A percentile compares a stretch with the other conserved stretches of the same genome.
phyloP scores from a whole-genome alignment of 192 early-diverging fungal genomes.

The Chytriomyces sp. region DNA sequence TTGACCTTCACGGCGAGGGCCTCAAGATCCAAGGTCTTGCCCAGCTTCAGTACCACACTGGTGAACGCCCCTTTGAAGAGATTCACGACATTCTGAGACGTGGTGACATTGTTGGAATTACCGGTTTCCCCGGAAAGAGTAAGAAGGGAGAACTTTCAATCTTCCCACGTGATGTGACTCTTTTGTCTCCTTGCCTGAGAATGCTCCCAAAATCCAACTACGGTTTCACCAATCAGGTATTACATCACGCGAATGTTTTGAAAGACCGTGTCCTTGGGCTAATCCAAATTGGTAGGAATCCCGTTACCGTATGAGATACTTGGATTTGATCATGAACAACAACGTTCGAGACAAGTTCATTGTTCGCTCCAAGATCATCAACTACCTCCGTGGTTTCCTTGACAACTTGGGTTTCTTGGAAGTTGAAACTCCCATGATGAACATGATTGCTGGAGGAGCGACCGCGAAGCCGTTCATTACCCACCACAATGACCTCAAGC shows the following conservation, averaged over 20 bases:
- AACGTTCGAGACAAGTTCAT: slow-evolving; percentile 93
- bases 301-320: slow-evolving; percentile 96
- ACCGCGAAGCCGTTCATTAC: slow-evolving; percentile 99
- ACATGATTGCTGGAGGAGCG: slow-evolving; percentile 91
- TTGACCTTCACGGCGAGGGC: slow-evolving; percentile 92
- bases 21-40: slow-evolving; percentile 96
- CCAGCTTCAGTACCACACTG: slow-evolving; percentile 63
- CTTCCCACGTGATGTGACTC: slow-evolving; percentile 82
- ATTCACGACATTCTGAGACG: slow-evolving; percentile 83
- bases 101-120: slow-evolving; percentile 96
- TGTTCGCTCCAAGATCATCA: slow-evolving; percentile 89
- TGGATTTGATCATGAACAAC: slow-evolving; percentile 99
- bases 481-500: slow-evolving; percentile 99
- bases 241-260: too few species aligned
- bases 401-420: slow-evolving; percentile 96
- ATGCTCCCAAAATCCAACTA: slow-evolving; percentile 95
- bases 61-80: slow-evolving; percentile 70
- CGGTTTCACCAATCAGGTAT: slow-evolving; percentile 91
- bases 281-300: slow-evolving; percentile 59
- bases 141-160: slow-evolving; percentile 96
- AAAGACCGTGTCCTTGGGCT: too few species aligned
- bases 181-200: slow-evolving; percentile 93
- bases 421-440: slow-evolving; percentile 99
- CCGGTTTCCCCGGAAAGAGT: slow-evolving; percentile 87
- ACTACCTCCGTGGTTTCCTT: slow-evolving; percentile 93